phyloP scores from a whole-genome alignment of 495 filamentous ascomycete species.

The Neurospora cerealis region DNA sequence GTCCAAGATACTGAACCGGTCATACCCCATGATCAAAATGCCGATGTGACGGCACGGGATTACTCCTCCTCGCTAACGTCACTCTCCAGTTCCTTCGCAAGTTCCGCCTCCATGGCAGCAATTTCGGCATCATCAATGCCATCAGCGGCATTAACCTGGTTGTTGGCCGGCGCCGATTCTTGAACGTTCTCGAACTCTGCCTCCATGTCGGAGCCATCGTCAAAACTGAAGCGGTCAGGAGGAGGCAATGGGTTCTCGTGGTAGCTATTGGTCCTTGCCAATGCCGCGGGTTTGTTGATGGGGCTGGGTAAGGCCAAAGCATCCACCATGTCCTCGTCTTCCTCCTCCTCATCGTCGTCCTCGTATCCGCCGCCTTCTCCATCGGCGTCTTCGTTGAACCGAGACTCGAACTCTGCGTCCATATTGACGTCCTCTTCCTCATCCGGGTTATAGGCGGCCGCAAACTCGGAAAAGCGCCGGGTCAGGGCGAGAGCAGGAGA shows the following conservation, averaged over 20 bases:
- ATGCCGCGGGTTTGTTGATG: conserved; percentile 10
- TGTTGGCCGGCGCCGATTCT: background rate
- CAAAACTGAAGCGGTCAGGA: background rate
- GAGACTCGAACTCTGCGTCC: conserved; percentile 20
- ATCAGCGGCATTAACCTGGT: background rate
- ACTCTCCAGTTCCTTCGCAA: conserved; percentile 13
- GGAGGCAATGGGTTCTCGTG: background rate
- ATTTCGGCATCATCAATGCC: conserved; percentile 20
- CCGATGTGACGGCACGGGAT: background rate
- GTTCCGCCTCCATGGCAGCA: conserved; percentile 33
- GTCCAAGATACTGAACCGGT: background rate
- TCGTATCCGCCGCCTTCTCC: background rate
- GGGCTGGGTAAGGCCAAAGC: conserved; percentile 25
- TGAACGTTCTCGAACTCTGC: conserved; percentile 22
- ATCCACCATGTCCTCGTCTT: conserved; percentile 15
- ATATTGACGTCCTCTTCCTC: conserved; percentile 29
- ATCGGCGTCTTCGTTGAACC: conserved; percentile 2
- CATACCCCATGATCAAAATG: background rate
- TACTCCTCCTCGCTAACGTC: conserved; percentile 26
- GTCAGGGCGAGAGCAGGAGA: conserved; percentile 25
- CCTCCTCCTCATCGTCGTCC: conserved; percentile 17
- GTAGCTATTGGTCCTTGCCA: background rate
- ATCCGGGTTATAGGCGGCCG: conserved; percentile 21
- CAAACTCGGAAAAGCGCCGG: conserved; percentile 33
- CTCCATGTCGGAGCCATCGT: conserved; percentile 23